phyloP scores from a whole-genome alignment of 2,329 filamentous ascomycete species.

The Trichoderma endophyticum region DNA sequence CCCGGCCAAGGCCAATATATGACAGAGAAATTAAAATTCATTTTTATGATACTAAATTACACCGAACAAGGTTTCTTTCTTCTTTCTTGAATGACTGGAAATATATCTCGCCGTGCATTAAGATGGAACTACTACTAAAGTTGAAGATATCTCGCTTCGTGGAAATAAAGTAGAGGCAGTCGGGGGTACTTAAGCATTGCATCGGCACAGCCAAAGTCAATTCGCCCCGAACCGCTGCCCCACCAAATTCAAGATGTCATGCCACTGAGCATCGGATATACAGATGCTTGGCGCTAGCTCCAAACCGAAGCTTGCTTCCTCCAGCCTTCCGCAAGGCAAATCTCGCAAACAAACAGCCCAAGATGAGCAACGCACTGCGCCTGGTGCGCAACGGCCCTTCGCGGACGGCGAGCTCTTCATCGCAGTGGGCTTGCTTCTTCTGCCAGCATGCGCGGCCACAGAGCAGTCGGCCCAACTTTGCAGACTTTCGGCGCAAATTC shows the following conservation, averaged over 20 bases:
- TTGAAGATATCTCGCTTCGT: background rate
- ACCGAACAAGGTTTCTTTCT: background rate
- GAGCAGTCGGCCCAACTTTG: constrained; percentile 22
- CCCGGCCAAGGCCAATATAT: background rate
- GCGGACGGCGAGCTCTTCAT: constrained; percentile 23
- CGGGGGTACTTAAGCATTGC: background rate
- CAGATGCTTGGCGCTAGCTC: constrained; percentile 4
- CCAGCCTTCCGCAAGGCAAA: background rate
- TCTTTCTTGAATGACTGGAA: background rate
- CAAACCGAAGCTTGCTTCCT: background rate
- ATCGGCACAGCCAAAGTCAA: background rate
- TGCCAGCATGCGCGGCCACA: constrained; percentile 35
- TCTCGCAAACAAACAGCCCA: constrained; percentile 2
- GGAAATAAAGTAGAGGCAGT: background rate
- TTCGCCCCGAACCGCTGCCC: constrained; percentile 14
- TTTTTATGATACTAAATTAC: background rate
- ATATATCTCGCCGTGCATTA: background rate
- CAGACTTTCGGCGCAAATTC: constrained; percentile 31
- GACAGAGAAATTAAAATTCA: background rate
- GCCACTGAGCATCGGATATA: background rate
- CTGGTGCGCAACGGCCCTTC: constrained; percentile 34
- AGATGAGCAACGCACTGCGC: constrained; percentile 42
- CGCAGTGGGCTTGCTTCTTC: constrained; percentile 38
- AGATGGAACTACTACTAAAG: background rate
- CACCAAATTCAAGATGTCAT: constrained; percentile 16